phyloP scores from a whole-genome alignment of 2,329 filamentous ascomycete genomes.

The Aspergillus uvarum region DNA sequence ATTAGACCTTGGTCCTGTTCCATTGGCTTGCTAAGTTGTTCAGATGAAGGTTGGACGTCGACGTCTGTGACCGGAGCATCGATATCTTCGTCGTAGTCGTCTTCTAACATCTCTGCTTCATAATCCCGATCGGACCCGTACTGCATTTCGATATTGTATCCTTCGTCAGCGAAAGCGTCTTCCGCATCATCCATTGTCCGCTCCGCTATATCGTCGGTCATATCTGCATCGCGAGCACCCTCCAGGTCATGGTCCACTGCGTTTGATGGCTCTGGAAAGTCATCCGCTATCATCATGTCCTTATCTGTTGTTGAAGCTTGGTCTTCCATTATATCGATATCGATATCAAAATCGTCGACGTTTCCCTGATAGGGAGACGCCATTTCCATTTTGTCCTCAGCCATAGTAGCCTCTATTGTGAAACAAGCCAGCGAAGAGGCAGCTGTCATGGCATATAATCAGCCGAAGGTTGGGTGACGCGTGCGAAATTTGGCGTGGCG shows the following conservation, averaged over 20 bases:
- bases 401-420: conserved; percentile 38
- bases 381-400: conserved; percentile 49
- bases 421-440: conserved; percentile 30
- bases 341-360: conserved; percentile 58
- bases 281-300: conserved; percentile 43
- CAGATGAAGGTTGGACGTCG: conserved; percentile 14
- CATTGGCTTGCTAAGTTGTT: conserved; percentile 10
- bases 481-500: conserved; percentile 23
- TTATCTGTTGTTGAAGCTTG: conserved; percentile 59
- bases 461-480: conserved; percentile 16
- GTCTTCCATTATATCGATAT: conserved; percentile 58
- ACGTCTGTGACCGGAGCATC: conserved; percentile 30
- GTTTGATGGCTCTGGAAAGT: conserved; percentile 34
- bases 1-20: not conserved
- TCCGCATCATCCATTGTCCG: conserved; percentile 40
- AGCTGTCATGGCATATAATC: conserved; percentile 35
- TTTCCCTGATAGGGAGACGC: conserved; percentile 41
- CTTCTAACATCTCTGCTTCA: conserved; percentile 43
- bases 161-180: conserved; percentile 27
- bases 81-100: conserved; percentile 38
- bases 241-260: conserved; percentile 33
- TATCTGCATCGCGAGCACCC: conserved; percentile 45
- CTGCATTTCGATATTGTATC: conserved; percentile 32
- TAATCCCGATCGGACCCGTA: conserved; percentile 31
- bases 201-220: conserved; percentile 47